Conservation (phyloP, 345 rosid species). For the Hibiscus trionum region DNA sequence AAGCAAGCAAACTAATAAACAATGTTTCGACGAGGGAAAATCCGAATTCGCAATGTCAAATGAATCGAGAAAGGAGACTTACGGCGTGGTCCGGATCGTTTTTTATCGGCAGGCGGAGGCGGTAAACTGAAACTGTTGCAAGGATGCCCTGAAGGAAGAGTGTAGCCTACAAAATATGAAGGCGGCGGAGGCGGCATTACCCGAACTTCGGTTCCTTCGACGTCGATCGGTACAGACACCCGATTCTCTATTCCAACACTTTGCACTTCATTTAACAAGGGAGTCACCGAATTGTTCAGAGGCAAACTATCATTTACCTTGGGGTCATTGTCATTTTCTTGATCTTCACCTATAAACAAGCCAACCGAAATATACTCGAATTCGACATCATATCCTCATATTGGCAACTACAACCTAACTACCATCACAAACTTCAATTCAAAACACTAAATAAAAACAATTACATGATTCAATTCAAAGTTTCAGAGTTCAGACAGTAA, state of each 20-base stretch:
- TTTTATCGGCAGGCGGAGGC: constrained; percentile 92
- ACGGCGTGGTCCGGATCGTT: constrained; percentile 95
- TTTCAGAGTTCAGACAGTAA: not conserved
- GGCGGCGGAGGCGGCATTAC: constrained; percentile 39
- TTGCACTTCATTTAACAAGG: constrained; percentile 19
- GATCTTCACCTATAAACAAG: constrained; percentile 61
- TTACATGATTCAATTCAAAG: too few relatives aligned
- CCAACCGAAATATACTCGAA: not conserved
- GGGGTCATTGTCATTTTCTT: constrained; percentile 31
- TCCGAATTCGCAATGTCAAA: not conserved
- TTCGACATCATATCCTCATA: not conserved
- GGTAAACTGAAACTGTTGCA: constrained; percentile 80
- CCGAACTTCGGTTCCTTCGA: not conserved
- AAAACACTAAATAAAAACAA: not conserved
- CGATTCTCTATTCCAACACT: constrained; percentile 14
- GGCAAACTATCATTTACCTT: constrained; percentile 33
- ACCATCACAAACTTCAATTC: too few relatives aligned
- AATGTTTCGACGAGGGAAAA: not conserved
- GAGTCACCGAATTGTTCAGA: constrained; percentile 21
- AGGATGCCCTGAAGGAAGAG: constrained; percentile 92
- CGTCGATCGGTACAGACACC: constrained; percentile 13
- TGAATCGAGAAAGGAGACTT: constrained; percentile 24
- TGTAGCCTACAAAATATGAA: constrained; percentile 71
- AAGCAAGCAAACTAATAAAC: constrained; percentile 18
- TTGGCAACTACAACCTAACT: too few relatives aligned